phyloP scores from a whole-genome alignment of 768 basidiomycete species.

The Leccinum uliginosum region DNA sequence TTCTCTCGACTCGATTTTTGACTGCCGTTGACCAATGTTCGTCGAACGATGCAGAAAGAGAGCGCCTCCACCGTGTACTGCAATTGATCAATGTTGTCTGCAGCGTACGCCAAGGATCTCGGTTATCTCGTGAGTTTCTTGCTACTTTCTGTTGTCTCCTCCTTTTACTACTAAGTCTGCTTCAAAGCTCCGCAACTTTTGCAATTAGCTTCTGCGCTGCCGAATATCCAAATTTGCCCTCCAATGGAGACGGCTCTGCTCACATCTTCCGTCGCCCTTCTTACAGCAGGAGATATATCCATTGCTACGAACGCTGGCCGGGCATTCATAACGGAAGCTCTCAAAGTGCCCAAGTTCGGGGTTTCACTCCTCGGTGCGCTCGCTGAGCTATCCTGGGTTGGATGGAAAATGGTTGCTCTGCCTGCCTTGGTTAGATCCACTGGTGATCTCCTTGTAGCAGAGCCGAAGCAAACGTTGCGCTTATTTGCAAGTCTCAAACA shows the following conservation, averaged over 20 bases:
- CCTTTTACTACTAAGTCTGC: not conserved
- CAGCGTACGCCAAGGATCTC: slow-evolving; percentile 68
- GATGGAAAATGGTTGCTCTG: slow-evolving; percentile 68
- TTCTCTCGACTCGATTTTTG: slow-evolving; percentile 42
- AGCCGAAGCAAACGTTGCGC: slow-evolving; percentile 41
- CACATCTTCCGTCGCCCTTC: slow-evolving; percentile 30
- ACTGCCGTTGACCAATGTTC: slow-evolving; percentile 2
- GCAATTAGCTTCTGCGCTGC: slow-evolving; percentile 31
- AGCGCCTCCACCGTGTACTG: slow-evolving; percentile 47
- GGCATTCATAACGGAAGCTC: slow-evolving; percentile 36
- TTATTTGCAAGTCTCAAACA: slow-evolving; percentile 48
- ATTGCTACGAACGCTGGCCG: slow-evolving; percentile 39
- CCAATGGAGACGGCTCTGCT: slow-evolving; percentile 30
- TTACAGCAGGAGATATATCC: slow-evolving; percentile 41
- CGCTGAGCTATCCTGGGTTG: slow-evolving; percentile 65
- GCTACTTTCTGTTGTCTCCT: not conserved
- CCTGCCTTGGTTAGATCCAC: slow-evolving; percentile 55
- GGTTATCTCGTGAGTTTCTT: slow-evolving; percentile 50
- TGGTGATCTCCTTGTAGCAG: slow-evolving; percentile 40
- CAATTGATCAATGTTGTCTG: slow-evolving; percentile 54
- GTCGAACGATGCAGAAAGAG: slow-evolving; percentile 20
- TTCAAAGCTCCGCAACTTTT: slow-evolving; percentile 35
- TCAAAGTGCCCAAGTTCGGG: slow-evolving; percentile 37
- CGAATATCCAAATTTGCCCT: slow-evolving; percentile 24
- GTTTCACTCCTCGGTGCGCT: slow-evolving; percentile 56